phyloP scores from a whole-genome alignment of 2,329 filamentous ascomycete genomes.

The Aureobasidium sp. region DNA sequence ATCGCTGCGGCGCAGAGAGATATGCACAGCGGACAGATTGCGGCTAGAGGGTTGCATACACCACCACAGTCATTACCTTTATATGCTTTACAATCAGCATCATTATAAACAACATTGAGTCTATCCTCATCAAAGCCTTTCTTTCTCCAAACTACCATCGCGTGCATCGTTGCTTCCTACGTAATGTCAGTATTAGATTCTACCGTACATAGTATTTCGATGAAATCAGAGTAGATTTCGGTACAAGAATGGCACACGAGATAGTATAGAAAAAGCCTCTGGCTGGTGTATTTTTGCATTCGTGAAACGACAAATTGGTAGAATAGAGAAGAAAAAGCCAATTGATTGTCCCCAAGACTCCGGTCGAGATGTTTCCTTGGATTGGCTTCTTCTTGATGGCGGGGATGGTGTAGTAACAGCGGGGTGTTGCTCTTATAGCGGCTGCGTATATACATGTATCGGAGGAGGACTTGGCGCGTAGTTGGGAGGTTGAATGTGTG shows the following conservation, averaged over 20 bases:
- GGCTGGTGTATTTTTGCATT: conserved; percentile 7
- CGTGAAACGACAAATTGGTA: not conserved
- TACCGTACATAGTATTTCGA: not conserved
- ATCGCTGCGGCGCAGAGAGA: no score
- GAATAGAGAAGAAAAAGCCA: not conserved
- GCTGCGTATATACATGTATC: not conserved
- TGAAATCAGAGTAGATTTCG: not conserved
- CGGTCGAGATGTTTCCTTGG: not conserved
- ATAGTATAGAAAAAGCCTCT: not conserved
- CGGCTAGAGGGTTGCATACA: no score
- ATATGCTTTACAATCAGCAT: no score
- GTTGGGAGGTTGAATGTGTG: not conserved
- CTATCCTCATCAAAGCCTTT: no score
- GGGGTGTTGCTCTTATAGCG: not conserved
- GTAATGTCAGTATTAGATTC: not conserved
- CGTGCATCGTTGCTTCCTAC: no score
- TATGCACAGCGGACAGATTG: no score
- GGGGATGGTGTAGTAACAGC: not conserved
- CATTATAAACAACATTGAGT: no score
- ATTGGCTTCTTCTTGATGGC: not conserved
- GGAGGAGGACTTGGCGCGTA: not conserved
- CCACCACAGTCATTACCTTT: no score
- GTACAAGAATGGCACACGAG: not conserved
- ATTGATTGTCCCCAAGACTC: not conserved
- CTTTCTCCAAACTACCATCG: no score